Conservation (phyloP, 2,329 filamentous ascomycete genomes). For the Verticillium nubilum region DNA sequence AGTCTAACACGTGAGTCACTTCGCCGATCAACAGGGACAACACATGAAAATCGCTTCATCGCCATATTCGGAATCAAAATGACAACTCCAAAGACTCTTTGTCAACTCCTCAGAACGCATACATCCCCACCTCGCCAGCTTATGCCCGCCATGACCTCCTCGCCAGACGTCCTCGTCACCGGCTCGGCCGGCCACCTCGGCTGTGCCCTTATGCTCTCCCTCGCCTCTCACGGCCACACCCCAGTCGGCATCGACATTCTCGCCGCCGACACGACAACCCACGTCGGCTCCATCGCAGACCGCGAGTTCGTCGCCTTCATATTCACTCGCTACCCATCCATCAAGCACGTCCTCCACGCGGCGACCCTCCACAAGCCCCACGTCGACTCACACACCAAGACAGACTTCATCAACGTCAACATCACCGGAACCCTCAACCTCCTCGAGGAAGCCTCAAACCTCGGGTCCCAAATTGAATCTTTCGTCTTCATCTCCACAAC, state of each 20-base stretch:
- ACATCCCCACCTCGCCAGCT: too few species aligned
- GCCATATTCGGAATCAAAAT: neutral
- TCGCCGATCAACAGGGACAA: neutral
- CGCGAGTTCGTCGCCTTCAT: constrained; percentile 23
- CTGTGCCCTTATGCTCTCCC: constrained; percentile 36
- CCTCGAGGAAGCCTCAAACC: constrained; percentile 30
- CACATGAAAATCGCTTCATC: neutral
- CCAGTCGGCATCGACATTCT: constrained; percentile 39
- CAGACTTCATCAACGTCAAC: constrained; percentile 38
- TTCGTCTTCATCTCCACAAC: constrained; percentile 42
- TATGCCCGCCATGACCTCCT: neutral
- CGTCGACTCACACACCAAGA: constrained; percentile 35
- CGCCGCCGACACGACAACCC: constrained; percentile 27
- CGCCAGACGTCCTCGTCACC: constrained; percentile 34
- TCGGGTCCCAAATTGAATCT: constrained; percentile 21
- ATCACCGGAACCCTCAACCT: constrained; percentile 35
- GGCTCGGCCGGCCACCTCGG: constrained; percentile 42
- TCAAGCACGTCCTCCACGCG: constrained; percentile 36
- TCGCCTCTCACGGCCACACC: constrained; percentile 30
- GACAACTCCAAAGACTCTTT: neutral
- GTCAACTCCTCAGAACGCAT: neutral
- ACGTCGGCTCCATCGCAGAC: constrained; percentile 31
- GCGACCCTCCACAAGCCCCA: constrained; percentile 44
- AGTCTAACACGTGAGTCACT: neutral
- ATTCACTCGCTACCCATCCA: constrained; percentile 21